Evolutionary conservation across 2,329 filamentous ascomycete genomes (phyloP).

Genomic region (Cercospora zeae-maydis): DNA sequence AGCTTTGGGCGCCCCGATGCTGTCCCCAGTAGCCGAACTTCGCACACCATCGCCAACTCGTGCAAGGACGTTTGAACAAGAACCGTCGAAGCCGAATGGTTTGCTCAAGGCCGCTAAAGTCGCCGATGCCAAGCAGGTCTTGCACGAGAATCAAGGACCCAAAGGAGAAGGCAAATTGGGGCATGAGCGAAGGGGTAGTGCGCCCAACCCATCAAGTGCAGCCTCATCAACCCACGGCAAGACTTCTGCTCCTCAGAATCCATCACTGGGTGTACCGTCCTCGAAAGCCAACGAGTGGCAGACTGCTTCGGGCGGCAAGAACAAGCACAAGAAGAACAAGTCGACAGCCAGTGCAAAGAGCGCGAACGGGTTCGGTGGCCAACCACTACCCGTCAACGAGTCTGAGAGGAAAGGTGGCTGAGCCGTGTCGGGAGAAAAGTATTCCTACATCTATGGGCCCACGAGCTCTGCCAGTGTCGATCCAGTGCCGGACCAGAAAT

Average conservation of each 20-base stretch:
- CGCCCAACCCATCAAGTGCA: constrained; percentile 17
- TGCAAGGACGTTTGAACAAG: constrained; percentile 51
- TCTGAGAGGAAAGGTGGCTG: constrained; percentile 47
- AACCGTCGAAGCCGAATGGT: constrained; percentile 29
- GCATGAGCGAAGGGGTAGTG: constrained; percentile 30
- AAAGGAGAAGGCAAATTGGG: constrained; percentile 11
- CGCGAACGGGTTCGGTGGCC: constrained; percentile 29
- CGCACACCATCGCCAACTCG: constrained; percentile 67
- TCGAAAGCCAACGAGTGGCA: constrained; percentile 30
- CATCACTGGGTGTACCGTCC: background rate
- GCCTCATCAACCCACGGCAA: constrained; percentile 5
- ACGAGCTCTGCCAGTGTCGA: background rate
- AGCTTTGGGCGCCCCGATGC: constrained; percentile 38
- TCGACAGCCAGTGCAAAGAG: constrained; percentile 21
- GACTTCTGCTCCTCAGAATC: background rate
- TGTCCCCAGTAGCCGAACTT: constrained; percentile 73
- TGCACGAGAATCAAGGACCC: constrained; percentile 25
- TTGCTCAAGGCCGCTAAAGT: constrained; percentile 30
- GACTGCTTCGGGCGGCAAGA: constrained; percentile 24
- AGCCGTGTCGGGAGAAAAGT: background rate
- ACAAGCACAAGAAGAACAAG: constrained; percentile 38
- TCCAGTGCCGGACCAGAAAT: background rate
- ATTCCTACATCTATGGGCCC: background rate
- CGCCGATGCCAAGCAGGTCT: constrained; percentile 30
- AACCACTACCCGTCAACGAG: constrained; percentile 44